A percentile compares a stretch with the other conserved stretches of the same genome.
phyloP scores from a whole-genome alignment of 1,284 basidiomycete genomes.

The Tylopilus sp. region DNA sequence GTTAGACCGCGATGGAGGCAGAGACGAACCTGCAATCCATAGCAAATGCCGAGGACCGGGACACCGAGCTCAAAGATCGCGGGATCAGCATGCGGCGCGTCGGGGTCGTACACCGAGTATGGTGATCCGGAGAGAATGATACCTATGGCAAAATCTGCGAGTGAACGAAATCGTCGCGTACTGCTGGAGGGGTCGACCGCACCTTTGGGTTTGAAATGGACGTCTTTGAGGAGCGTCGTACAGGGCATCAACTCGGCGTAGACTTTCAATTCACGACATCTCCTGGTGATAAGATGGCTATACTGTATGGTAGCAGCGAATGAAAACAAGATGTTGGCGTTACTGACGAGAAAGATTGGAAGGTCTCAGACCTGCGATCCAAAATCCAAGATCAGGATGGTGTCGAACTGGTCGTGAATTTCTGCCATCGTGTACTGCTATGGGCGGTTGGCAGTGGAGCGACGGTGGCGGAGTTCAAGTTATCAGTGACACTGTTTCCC shows the following conservation, averaged over 20 bases:
- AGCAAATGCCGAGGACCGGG: constrained; percentile 96
- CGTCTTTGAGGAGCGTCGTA: constrained; percentile 86
- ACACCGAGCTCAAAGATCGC: constrained; percentile 90
- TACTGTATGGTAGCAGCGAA: constrained; percentile 52
- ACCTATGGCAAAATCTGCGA: constrained; percentile 45
- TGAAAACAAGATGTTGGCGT: constrained; percentile 4
- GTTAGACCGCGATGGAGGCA: background rate
- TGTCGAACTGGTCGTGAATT: constrained; percentile 96
- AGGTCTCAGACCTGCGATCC: constrained; percentile 79
- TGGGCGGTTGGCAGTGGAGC: no score
- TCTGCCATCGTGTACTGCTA: constrained; percentile 63
- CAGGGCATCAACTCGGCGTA: constrained; percentile 99
- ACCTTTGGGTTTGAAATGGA: constrained; percentile 97
- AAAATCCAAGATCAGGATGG: constrained; percentile 96
- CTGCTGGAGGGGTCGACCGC: background rate
- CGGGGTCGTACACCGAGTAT: constrained; percentile 95
- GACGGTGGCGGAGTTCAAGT: no score
- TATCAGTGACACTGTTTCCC: no score
- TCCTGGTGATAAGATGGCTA: constrained; percentile 95
- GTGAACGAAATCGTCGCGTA: background rate
- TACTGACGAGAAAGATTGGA: background rate
- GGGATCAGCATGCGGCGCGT: constrained; percentile 93
- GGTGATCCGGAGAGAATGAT: constrained; percentile 98
- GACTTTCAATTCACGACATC: constrained; percentile 97
- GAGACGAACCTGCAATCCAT: constrained; percentile 82